These are phyloP conservation scores for Tuber borchii DNA, from an alignment of 495 filamentous ascomycete genomes.

Conservation along the genomic window DNA sequence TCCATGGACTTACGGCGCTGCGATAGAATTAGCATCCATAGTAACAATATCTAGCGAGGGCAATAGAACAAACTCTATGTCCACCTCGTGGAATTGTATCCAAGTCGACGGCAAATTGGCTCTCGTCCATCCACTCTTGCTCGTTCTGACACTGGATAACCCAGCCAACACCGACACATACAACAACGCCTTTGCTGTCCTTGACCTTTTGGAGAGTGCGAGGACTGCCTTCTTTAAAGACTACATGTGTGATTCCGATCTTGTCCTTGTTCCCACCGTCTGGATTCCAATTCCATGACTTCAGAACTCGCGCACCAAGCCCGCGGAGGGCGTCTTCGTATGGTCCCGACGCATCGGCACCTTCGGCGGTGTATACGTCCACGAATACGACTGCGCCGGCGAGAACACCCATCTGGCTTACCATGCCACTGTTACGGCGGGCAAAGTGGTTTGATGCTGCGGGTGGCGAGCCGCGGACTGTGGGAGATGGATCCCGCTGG, in stretches of 20 bases:
- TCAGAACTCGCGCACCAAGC: slow-evolving; percentile 80
- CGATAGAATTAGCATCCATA: slow-evolving; percentile 63
- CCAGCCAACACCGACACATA: slow-evolving; percentile 82
- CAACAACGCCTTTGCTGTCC: slow-evolving; percentile 64
- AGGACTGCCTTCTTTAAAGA: slow-evolving; percentile 88
- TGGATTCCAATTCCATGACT: slow-evolving; percentile 80
- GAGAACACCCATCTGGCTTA: slow-evolving; percentile 44
- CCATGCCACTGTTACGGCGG: slow-evolving; percentile 3
- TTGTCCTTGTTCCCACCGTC: slow-evolving; percentile 46
- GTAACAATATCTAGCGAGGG: slow-evolving; percentile 44
- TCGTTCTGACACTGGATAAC: slow-evolving; percentile 59
- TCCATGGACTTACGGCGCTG: slow-evolving; percentile 87
- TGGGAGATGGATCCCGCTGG: background rate
- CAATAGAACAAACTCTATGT: slow-evolving; percentile 30
- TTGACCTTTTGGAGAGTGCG: slow-evolving; percentile 82
- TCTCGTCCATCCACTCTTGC: slow-evolving; percentile 62
- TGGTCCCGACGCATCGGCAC: slow-evolving; percentile 73
- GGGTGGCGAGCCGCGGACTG: background rate
- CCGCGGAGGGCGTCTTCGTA: slow-evolving; percentile 74
- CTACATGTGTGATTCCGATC: slow-evolving; percentile 85
- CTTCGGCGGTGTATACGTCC: slow-evolving; percentile 87
- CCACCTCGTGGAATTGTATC: slow-evolving; percentile 37
- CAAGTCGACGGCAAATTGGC: slow-evolving; percentile 49
- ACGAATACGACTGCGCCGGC: slow-evolving; percentile 78
- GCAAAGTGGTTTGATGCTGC: background rate